Percentiles rank a stretch among this genome's conserved stretches.
Conservation (phyloP, 352 stramenopile genomes). For the Hyphochytrium catenoides region DNA sequence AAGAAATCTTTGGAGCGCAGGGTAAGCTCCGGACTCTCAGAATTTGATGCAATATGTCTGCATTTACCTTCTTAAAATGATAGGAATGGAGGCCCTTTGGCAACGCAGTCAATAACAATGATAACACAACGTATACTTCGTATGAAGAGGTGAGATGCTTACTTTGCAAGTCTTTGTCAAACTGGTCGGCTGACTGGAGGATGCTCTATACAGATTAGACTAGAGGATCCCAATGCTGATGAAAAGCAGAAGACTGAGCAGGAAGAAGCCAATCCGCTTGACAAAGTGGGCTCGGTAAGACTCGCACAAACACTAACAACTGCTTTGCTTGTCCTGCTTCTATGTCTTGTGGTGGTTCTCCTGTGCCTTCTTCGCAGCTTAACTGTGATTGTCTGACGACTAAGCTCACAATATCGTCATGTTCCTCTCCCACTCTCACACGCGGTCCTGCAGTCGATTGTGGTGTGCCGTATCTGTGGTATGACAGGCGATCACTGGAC, state of each 20-base stretch:
- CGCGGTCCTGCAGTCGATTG: conserved; percentile 21
- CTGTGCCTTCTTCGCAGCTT: neutral
- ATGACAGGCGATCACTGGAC: conserved; percentile 70
- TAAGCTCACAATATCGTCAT: neutral
- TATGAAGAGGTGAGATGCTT: conserved; percentile 23
- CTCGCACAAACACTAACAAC: no score
- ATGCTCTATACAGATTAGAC: conserved; percentile 17
- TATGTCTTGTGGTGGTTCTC: no score
- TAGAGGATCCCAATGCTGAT: conserved; percentile 61
- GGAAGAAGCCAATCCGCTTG: conserved; percentile 57
- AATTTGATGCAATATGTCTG: conserved; percentile 4
- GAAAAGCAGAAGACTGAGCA: conserved; percentile 57
- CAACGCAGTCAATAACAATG: conserved; percentile 27
- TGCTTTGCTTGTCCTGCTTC: no score
- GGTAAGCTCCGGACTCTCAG: conserved; percentile 6
- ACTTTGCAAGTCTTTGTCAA: conserved; percentile 1
- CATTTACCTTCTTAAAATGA: conserved; percentile 1
- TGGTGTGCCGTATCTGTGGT: conserved; percentile 63
- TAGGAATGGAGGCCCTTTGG: conserved; percentile 58
- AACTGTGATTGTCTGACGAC: neutral
- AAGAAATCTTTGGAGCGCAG: conserved; percentile 53
- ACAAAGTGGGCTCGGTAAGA: conserved; percentile 32
- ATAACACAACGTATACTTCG: conserved; percentile 53
- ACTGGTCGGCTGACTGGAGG: no score
- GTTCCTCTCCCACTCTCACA: neutral